Conservation (phyloP, 441 rosid species). For the Raphanus hybrid region DNA sequence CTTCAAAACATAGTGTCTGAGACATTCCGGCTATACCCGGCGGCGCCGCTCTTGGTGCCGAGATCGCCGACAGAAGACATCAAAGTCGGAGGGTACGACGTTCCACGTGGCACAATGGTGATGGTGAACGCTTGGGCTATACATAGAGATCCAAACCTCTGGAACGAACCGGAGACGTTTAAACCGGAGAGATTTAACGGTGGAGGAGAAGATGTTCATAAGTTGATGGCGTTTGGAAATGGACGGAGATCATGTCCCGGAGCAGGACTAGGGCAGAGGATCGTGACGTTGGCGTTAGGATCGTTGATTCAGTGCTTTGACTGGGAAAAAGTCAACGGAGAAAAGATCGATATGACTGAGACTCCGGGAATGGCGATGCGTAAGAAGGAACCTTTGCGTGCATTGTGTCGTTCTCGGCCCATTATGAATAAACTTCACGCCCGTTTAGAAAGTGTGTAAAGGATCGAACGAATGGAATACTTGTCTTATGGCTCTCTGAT, state of each 20-base stretch:
- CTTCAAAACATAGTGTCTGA: slow-evolving; percentile 56
- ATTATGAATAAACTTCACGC: slow-evolving; percentile 26
- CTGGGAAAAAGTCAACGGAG: slow-evolving; percentile 59
- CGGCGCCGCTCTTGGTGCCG: slow-evolving; percentile 49
- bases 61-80: slow-evolving; percentile 46
- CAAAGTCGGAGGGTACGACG: background rate
- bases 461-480: too few species aligned
- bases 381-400: slow-evolving; percentile 32
- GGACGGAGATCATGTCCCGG: slow-evolving; percentile 66
- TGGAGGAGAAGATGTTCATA: slow-evolving; percentile 44
- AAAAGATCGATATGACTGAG: slow-evolving; percentile 60
- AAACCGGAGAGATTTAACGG: slow-evolving; percentile 50
- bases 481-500: background rate
- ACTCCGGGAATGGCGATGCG: slow-evolving; percentile 53
- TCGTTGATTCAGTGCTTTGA: slow-evolving; percentile 74
- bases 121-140: slow-evolving; percentile 62
- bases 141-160: slow-evolving; percentile 51
- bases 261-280: slow-evolving; percentile 28
- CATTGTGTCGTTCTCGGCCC: slow-evolving; percentile 32
- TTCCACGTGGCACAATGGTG: slow-evolving; percentile 27
- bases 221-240: slow-evolving; percentile 57
- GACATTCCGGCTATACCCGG: slow-evolving; percentile 53
- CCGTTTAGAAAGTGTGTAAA: slow-evolving; percentile 3
- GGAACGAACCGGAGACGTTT: slow-evolving; percentile 56
- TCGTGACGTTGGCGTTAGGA: slow-evolving; percentile 59